Evolutionary conservation across 345 rosid genomes (phyloP).

Genomic region (Rhizophora apiculata): DNA sequence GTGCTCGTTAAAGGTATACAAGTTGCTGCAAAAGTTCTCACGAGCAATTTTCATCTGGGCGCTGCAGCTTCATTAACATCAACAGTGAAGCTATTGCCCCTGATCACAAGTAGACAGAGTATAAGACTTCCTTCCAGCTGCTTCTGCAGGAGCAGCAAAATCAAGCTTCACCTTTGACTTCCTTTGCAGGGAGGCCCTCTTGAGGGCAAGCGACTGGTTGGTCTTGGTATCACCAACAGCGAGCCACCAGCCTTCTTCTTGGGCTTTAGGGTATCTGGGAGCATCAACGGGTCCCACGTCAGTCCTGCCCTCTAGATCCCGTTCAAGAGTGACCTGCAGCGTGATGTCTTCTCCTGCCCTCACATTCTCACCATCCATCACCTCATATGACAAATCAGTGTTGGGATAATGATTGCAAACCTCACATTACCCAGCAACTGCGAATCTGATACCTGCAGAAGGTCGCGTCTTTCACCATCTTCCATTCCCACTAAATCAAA

Average conservation of each 20-base stretch:
- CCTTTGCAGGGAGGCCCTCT: constrained; percentile 76
- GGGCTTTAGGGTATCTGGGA: constrained; percentile 65
- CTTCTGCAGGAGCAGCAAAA: constrained; percentile 61
- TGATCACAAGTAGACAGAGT: constrained; percentile 66
- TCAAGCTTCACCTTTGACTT: constrained; percentile 71
- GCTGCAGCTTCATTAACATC: constrained; percentile 39
- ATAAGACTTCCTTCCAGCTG: constrained; percentile 54
- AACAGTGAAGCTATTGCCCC: constrained; percentile 52
- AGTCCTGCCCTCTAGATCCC: constrained; percentile 75
- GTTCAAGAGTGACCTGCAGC: constrained; percentile 65
- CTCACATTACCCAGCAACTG: constrained; percentile 73
- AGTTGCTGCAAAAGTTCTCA: too few species aligned
- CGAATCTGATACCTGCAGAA: constrained; percentile 60
- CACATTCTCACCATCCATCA: constrained; percentile 50
- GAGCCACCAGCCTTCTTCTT: constrained; percentile 99
- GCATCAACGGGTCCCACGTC: constrained; percentile 81
- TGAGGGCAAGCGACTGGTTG: constrained; percentile 81
- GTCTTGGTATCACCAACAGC: constrained; percentile 79
- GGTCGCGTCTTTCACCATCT: constrained; percentile 73
- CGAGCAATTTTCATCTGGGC: too few species aligned
- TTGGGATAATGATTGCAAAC: constrained; percentile 85
- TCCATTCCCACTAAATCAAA: constrained; percentile 92
- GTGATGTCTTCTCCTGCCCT: constrained; percentile 55
- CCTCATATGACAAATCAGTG: constrained; percentile 66
- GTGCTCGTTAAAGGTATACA: too few species aligned